Base-by-base conservation (phyloP, 164 flowering plant genomes). In the Platanus orientalis region DNA sequence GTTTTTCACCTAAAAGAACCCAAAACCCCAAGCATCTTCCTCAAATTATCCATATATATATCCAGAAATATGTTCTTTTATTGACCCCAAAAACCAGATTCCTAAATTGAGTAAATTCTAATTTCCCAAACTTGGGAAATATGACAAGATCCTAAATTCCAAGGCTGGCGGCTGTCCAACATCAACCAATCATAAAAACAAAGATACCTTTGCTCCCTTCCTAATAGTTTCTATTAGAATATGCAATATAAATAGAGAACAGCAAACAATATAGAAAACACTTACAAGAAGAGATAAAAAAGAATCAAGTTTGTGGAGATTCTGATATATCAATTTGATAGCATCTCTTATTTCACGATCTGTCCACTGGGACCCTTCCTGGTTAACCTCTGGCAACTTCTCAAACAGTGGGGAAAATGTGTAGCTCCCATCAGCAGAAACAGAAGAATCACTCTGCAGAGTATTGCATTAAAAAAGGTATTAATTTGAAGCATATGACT, bases 311-410 rank as follows among this genome's bases (percentile, higher is more conserved):
- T 78, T 85, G 23, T 73, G 58, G 39, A 94, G 84, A 75, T 91
- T 94, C 57, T 79, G 82, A 64, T 89, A 74, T 42, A 91, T 75
- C 78, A 81, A 39, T 58, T 86, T 80, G 69, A 86, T 77, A 21
- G 94, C 84, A 79, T 89, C 92, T 61, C 58, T 75, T 53, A 78
- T 69, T 72, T 84, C 93, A 75, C 82, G 74, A 52, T 84, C 92
- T 40, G 88, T 85, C 92, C 89, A 85, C 71, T 83, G 85, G 51
- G 96, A 86, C 12, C 81, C 85, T 62, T 80, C 92, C 62, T 76
- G 77, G 64, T 77, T 79, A 65, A 81, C 74, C 73, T 81, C 88
- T 4, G 96, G 90, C 65, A 91, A 65, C 76, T 81, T 83, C 66
- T 85, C 85, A 77, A 92, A 86, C 32, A 69, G 61, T 30, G 84